Percentiles rank a stretch among this genome's conserved stretches.
Evolutionary conservation across 2,329 filamentous ascomycete genomes (phyloP).

Genomic region (Coniella vitis): DNA sequence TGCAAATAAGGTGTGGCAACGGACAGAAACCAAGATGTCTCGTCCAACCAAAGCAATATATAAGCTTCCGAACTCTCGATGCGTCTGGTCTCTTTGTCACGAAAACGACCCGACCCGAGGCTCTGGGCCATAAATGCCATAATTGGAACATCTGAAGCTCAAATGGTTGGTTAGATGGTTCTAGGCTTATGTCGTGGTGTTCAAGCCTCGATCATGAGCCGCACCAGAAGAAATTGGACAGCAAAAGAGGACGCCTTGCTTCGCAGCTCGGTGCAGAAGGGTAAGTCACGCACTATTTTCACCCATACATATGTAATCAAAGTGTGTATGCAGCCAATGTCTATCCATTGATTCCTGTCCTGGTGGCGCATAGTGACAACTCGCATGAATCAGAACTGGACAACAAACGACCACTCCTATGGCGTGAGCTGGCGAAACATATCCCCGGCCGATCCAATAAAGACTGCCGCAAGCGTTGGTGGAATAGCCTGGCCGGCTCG

Average conservation of each 20-base stretch:
- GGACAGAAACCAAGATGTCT: too few relatives aligned
- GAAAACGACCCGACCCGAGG: too few relatives aligned
- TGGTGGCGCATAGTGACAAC: background rate
- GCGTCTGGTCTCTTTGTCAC: too few relatives aligned
- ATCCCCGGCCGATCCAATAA: background rate
- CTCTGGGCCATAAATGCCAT: background rate
- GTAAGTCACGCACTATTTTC: background rate
- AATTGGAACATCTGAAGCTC: background rate
- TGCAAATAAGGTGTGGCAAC: too few relatives aligned
- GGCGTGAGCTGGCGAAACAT: background rate
- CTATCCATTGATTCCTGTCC: background rate
- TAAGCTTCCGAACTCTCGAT: too few relatives aligned
- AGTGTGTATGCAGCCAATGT: background rate
- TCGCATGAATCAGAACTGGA: background rate
- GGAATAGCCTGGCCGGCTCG: background rate
- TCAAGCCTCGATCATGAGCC: background rate
- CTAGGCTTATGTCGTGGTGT: background rate
- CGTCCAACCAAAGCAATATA: too few relatives aligned
- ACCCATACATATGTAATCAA: background rate
- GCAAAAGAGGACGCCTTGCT: slow-evolving; percentile 8
- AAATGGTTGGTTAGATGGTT: background rate
- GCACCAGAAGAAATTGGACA: slow-evolving; percentile 6
- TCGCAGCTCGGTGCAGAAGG: slow-evolving; percentile 1
- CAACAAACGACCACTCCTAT: background rate
- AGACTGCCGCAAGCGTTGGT: slow-evolving; percentile 2